A percentile compares a stretch with the other conserved stretches of the same genome.
Conservation (phyloP, 202 grass and related monocot genomes). For the Tripidium arundinaceum region DNA sequence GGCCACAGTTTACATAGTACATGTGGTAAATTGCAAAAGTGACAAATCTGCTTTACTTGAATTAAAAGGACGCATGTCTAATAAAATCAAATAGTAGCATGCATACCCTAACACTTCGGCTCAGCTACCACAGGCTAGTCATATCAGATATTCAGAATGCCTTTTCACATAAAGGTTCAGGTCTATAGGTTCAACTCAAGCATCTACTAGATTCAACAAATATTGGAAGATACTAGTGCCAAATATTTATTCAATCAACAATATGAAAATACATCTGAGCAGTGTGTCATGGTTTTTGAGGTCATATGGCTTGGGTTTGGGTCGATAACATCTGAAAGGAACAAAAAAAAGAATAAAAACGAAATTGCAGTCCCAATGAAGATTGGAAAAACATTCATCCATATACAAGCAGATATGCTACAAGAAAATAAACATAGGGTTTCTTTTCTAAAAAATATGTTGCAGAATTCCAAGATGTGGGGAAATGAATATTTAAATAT, state of each 20-base stretch:
- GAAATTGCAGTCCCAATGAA: neutral
- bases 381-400: neutral
- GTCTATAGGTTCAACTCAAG: constrained; percentile 11
- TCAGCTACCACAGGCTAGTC: neutral
- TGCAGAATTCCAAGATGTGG: neutral
- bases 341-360: neutral
- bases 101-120: neutral
- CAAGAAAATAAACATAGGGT: neutral
- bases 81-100: constrained; percentile 7
- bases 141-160: neutral
- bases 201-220: neutral
- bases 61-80: neutral
- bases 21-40: neutral
- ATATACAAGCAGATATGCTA: neutral
- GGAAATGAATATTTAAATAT: neutral
- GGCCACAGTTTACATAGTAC: neutral
- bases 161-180: neutral
- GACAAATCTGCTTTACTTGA: neutral
- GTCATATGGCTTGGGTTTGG: neutral
- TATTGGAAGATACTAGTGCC: neutral
- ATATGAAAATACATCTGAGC: neutral
- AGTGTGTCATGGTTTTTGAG: neutral
- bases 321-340: constrained; percentile 1
- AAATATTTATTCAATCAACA: neutral
- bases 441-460: neutral